These are phyloP conservation scores for Salix caprea DNA, from an alignment of 345 rosid genomes.

Conservation along the genomic window DNA sequence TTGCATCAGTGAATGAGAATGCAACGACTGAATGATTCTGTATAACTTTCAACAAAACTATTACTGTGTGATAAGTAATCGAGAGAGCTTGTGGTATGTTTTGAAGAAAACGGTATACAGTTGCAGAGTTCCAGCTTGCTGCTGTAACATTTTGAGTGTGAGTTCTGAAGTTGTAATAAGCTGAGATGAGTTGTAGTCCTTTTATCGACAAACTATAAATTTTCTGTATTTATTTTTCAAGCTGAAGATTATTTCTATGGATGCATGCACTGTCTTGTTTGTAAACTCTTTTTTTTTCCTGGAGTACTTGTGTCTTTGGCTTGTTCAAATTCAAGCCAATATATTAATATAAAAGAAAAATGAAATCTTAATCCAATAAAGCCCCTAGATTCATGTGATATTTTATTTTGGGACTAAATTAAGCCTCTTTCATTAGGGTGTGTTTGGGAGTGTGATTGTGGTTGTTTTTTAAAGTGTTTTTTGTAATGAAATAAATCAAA, in stretches of 20 bases:
- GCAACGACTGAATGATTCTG: constrained; percentile 20
- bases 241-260: constrained; percentile 5
- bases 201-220: not conserved
- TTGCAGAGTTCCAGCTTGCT: constrained; percentile 9
- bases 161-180: constrained; percentile 6
- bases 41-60: not conserved
- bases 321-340: too few species aligned
- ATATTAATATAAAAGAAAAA: too few species aligned
- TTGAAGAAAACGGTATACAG: constrained; percentile 1
- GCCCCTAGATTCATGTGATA: too few species aligned
- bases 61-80: not conserved
- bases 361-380: too few species aligned
- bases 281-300: not conserved
- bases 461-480: too few species aligned
- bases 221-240: constrained; percentile 7
- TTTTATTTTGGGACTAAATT: too few species aligned
- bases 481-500: too few species aligned
- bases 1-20: constrained; percentile 26
- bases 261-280: not conserved
- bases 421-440: too few species aligned
- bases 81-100: not conserved
- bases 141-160: constrained; percentile 16
- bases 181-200: constrained; percentile 3
- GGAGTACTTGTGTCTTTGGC: too few species aligned
- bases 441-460: too few species aligned